Evolutionary conservation across 495 filamentous ascomycete genomes (phyloP).

Genomic region (Aspergillus biplanus): DNA sequence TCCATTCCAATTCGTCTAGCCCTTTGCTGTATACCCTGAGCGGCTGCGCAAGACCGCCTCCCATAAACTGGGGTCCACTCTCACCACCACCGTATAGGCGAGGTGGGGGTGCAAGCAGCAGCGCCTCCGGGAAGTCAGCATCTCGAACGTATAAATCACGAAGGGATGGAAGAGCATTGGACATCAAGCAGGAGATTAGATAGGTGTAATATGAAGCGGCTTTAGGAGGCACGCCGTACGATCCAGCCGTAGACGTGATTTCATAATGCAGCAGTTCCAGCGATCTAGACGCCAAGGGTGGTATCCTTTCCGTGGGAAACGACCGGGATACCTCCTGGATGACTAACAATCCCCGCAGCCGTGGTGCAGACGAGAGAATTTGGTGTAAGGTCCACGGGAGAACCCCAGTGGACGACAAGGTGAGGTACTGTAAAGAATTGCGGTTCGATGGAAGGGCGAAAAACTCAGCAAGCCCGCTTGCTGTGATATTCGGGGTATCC

Average conservation of each 20-base stretch:
- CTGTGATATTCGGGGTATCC: constrained; percentile 69
- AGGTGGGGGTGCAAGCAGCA: constrained; percentile 68
- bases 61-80: constrained; percentile 35
- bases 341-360: constrained; percentile 67
- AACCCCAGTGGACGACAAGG: constrained; percentile 68
- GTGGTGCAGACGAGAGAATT: constrained; percentile 63
- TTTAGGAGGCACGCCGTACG: constrained; percentile 59
- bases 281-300: constrained; percentile 65
- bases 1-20: constrained; percentile 84
- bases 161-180: constrained; percentile 73
- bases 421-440: constrained; percentile 60
- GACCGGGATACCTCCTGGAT: constrained; percentile 66
- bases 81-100: constrained; percentile 39
- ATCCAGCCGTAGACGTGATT: constrained; percentile 62
- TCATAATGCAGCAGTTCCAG: constrained; percentile 79
- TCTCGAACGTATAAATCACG: constrained; percentile 83
- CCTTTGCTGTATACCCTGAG: constrained; percentile 87
- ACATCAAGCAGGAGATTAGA: constrained; percentile 78
- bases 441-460: constrained; percentile 56
- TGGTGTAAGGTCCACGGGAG: constrained; percentile 62
- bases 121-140: constrained; percentile 71
- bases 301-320: constrained; percentile 63
- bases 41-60: constrained; percentile 59
- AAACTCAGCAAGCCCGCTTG: constrained; percentile 66
- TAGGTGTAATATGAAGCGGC: constrained; percentile 80